A percentile compares a stretch with the other conserved stretches of the same genome.
Conservation (phyloP, 1,284 basidiomycete genomes). For the Malassezia japonica region DNA sequence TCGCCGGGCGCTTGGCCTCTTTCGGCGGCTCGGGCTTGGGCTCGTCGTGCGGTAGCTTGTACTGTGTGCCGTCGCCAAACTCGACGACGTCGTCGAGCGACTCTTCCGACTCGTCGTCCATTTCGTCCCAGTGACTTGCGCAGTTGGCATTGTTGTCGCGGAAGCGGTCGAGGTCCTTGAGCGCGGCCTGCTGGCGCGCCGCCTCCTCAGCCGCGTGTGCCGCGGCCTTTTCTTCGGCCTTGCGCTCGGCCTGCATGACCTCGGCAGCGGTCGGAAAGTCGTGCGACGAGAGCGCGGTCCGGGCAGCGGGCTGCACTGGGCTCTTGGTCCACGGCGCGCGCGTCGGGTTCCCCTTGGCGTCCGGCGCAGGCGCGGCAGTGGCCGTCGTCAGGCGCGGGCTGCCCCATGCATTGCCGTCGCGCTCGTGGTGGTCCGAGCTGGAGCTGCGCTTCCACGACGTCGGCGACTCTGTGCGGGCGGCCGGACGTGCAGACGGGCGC, state of each 20-base stretch:
- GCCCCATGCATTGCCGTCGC: background rate
- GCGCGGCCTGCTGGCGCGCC: constrained; percentile 22
- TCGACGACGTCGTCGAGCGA: constrained; percentile 44
- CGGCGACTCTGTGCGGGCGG: constrained; percentile 17
- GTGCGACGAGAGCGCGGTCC: constrained; percentile 15
- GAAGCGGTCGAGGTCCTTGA: constrained; percentile 41
- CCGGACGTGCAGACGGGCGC: background rate
- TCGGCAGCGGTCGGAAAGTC: constrained; percentile 47
- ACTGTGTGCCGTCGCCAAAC: constrained; percentile 45
- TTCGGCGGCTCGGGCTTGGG: background rate
- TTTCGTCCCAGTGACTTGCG: constrained; percentile 45
- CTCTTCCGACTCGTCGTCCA: constrained; percentile 41
- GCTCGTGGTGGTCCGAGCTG: background rate
- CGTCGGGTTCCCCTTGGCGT: constrained; percentile 14
- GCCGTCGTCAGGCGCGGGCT: constrained; percentile 26
- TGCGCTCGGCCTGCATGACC: constrained; percentile 32
- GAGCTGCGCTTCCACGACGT: background rate
- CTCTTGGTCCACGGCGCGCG: constrained; percentile 10
- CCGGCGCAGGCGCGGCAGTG: constrained; percentile 18
- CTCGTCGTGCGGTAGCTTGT: constrained; percentile 35
- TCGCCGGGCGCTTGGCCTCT: constrained; percentile 1
- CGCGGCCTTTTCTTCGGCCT: constrained; percentile 36
- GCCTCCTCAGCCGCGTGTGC: constrained; percentile 28
- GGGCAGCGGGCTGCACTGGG: constrained; percentile 20
- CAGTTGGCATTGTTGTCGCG: constrained; percentile 30